Evolutionary conservation across 2,329 filamentous ascomycete genomes (phyloP), one percentile per base, ranked within the genome.

Genomic region (Fusarium sp.): DNA sequence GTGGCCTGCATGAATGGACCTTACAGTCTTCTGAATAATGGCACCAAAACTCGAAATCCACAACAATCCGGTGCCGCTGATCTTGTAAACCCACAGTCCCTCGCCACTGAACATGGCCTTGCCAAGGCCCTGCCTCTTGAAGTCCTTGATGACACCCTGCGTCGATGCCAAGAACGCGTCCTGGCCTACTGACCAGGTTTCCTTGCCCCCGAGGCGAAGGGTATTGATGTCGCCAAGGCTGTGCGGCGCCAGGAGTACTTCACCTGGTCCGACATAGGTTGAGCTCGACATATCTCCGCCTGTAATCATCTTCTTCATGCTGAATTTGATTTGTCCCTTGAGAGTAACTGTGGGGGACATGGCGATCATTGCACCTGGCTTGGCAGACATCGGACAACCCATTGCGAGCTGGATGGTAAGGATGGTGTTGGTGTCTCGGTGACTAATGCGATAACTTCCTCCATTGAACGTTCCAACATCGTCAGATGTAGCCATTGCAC

Each of bases 391-490:
- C 0, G 95, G 95, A 74, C 93, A 97, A 4, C 94, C 94, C 78
- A 96, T 92, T 14, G 95, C 95, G 45, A 98, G 82, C 79, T 98
- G 95, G 22, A 98, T 81, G 0, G 94, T 98, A 65, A 98, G 80
- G 70, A 98, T 91, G 1, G 92, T 94, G 78, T 98, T 99, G 61
- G 89, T 91, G 79, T 98, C 94, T 22, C 96, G 87, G 77, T 99
- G 96, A 75, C 93, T 96, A 76, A 98, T 94, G 43, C 96, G 88
- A 78, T 95, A 99, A 76, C 92, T 95, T 14, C 96, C 96, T 17
- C 96, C 96, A 77, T 98, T 98, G 84, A 98, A 99, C 0, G 92
- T 96, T n/a, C 96, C 96, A 3, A 97, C 89, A 72, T 97, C 94
- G 78, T 98, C 96, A 31, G 89, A 84, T 1, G 87, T 86, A 1